Conservation (phyloP, 441 rosid genomes). For the Capsella rubella region DNA sequence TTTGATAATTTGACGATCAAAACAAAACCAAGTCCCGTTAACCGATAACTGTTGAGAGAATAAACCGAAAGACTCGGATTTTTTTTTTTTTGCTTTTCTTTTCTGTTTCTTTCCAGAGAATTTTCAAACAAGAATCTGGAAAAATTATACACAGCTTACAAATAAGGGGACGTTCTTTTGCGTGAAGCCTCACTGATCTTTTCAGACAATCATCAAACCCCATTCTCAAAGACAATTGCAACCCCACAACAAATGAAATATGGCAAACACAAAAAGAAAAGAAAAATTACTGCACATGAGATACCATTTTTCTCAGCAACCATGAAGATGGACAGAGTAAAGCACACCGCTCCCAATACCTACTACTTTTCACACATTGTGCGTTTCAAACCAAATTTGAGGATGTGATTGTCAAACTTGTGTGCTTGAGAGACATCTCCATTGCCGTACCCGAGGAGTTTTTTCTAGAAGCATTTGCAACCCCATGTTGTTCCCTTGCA, state of each 20-base stretch:
- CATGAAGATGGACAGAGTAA: slow-evolving; percentile 29
- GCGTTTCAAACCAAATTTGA: slow-evolving; percentile 30
- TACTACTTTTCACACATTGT: slow-evolving; percentile 32
- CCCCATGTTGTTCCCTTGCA: slow-evolving; percentile 69
- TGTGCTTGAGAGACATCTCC: slow-evolving; percentile 85
- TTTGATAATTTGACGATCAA: slow-evolving; percentile 14
- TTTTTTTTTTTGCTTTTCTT: neutral
- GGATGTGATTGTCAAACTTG: slow-evolving; percentile 57
- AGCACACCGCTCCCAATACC: slow-evolving; percentile 25
- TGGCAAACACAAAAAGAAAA: slow-evolving; percentile 6
- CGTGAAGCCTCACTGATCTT: slow-evolving; percentile 26
- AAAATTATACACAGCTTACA: slow-evolving; percentile 38
- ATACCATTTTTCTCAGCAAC: slow-evolving; percentile 33
- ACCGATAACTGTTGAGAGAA: neutral
- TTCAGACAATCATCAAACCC: slow-evolving; percentile 31
- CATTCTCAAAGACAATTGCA: slow-evolving; percentile 20
- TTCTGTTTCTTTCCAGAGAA: neutral
- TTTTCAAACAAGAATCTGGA: slow-evolving; percentile 26
- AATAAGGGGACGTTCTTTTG: neutral
- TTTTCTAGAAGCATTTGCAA: slow-evolving; percentile 82
- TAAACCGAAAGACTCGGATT: neutral
- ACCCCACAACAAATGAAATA: slow-evolving; percentile 40
- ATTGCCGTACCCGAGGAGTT: slow-evolving; percentile 68
- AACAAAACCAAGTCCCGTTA: slow-evolving; percentile 10
- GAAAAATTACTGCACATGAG: slow-evolving; percentile 39